Evolutionary conservation across 495 filamentous ascomycete species (phyloP).

Genomic region (Pseudoneurospora amorphoporcata): DNA sequence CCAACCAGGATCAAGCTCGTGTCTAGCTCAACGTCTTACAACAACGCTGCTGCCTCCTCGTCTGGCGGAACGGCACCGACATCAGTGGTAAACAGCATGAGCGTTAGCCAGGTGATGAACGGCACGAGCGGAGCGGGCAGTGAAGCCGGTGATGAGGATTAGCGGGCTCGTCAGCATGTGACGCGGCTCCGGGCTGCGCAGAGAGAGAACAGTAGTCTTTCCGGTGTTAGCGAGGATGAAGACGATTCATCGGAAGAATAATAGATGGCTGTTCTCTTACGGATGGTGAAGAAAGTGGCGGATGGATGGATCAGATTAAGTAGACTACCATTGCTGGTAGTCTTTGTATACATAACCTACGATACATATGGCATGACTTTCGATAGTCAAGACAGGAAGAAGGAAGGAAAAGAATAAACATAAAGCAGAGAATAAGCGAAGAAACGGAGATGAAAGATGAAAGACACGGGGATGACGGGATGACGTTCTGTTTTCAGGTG

Average conservation of each 20-base stretch:
- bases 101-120: constrained; percentile 32
- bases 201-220: neutral
- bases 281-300: neutral
- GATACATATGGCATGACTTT: neutral
- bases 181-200: neutral
- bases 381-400: too few relatives aligned
- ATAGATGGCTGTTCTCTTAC: neutral
- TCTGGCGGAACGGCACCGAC: neutral
- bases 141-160: constrained; percentile 31
- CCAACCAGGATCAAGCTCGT: constrained; percentile 45
- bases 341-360: neutral
- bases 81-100: constrained; percentile 21
- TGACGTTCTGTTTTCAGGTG: neutral
- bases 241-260: neutral
- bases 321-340: neutral
- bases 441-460: neutral
- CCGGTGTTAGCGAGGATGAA: neutral
- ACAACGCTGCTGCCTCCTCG: neutral
- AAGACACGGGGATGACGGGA: neutral
- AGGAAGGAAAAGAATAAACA: neutral
- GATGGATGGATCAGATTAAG: neutral
- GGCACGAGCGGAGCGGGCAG: constrained; percentile 30
- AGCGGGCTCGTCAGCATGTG: neutral
- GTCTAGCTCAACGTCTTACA: constrained; percentile 38
- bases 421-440: neutral